Conservation (phyloP, 805 yeast genomes). For the Candida railenensis region DNA sequence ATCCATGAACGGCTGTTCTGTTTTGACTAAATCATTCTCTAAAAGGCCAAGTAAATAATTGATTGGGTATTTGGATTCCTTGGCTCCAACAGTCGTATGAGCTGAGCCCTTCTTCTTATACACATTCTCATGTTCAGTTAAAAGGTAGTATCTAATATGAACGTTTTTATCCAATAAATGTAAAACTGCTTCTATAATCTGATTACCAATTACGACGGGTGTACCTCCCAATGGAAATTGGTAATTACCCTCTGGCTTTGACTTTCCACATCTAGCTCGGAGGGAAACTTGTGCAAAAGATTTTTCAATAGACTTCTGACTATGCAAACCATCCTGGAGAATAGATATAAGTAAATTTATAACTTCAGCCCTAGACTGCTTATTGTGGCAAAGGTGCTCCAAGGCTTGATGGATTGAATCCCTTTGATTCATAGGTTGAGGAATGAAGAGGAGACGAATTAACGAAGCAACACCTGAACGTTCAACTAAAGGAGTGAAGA, state of each 20-base stretch:
- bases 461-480: constrained; percentile 72
- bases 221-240: constrained; percentile 60
- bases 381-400: constrained; percentile 66
- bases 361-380: constrained; percentile 75
- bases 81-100: constrained; percentile 22
- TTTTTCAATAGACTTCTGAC: constrained; percentile 59
- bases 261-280: constrained; percentile 33
- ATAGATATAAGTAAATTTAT: constrained; percentile 66
- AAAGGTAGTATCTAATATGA: constrained; percentile 69
- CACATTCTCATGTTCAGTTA: constrained; percentile 67
- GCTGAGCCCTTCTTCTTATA: constrained; percentile 22
- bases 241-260: constrained; percentile 12
- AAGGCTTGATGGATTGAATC: constrained; percentile 66
- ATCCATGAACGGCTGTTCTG: constrained; percentile 77
- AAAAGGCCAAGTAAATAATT: constrained; percentile 64
- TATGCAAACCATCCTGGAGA: constrained; percentile 71
- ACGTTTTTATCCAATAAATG: constrained; percentile 65
- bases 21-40: constrained; percentile 61
- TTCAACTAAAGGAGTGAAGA: constrained; percentile 69
- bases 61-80: constrained; percentile 64
- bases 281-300: constrained; percentile 57
- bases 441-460: constrained; percentile 67
- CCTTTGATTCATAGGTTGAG: constrained; percentile 62
- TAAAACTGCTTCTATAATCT: constrained; percentile 72
- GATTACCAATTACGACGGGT: constrained; percentile 71